A percentile compares a stretch with the other conserved stretches of the same genome.
Evolutionary conservation across 208 protist species (phyloP).

Genomic region (Trypanosoma vivax): DNA sequence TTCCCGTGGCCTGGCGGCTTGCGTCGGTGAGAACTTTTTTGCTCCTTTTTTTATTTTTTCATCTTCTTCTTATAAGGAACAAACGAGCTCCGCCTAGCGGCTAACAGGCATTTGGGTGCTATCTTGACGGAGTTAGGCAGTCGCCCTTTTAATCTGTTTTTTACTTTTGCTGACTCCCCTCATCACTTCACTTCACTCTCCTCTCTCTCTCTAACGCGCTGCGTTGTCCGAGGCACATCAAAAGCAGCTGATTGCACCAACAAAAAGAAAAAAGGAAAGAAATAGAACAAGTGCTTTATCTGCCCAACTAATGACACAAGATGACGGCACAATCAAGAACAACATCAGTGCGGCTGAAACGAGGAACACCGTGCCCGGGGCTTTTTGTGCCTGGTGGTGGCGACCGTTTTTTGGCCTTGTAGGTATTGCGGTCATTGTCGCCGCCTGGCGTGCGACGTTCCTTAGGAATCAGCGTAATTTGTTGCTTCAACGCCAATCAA

Average conservation of each 20-base stretch:
- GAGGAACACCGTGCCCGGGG: neutral
- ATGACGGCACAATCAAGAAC: neutral
- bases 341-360: neutral
- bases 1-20: neutral
- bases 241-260: too few species aligned
- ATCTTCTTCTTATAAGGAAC: neutral
- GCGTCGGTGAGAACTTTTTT: conserved; percentile 1
- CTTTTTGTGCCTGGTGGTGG: neutral
- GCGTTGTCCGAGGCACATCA: too few species aligned
- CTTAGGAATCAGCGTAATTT: conserved; percentile 53
- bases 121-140: neutral
- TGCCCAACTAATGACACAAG: conserved; percentile 1
- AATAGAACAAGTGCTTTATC: neutral
- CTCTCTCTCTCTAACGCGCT: too few species aligned
- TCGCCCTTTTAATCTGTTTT: too few species aligned
- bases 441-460: conserved; percentile 51
- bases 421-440: conserved; percentile 16
- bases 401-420: conserved; percentile 17
- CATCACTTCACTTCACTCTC: too few species aligned
- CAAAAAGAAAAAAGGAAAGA: neutral
- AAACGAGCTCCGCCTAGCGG: too few species aligned
- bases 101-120: too few species aligned
- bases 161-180: too few species aligned
- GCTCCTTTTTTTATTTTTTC: conserved; percentile 2
- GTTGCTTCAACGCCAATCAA: conserved; percentile 17